Percentiles rank a stretch among this genome's conserved stretches.
Evolutionary conservation across 2,329 filamentous ascomycete genomes (phyloP).

Genomic region (Delphinella strobiligena): DNA sequence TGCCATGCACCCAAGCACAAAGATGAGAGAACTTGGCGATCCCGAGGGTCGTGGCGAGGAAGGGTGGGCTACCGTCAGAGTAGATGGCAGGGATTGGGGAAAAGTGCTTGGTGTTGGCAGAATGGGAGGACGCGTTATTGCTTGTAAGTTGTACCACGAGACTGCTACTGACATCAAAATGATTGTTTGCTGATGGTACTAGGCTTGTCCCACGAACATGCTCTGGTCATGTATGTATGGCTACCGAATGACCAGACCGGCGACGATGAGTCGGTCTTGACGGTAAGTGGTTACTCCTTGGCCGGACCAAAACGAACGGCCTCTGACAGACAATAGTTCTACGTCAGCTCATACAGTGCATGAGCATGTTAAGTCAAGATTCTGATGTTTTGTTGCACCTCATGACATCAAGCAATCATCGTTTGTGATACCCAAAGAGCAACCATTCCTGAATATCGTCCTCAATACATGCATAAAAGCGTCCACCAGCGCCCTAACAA

Average conservation of each 20-base stretch:
- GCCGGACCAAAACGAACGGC: not conserved
- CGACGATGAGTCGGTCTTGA: slow-evolving; percentile 62
- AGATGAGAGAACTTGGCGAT: slow-evolving; percentile 50
- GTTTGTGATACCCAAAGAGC: too few relatives aligned
- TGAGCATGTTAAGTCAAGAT: too few relatives aligned
- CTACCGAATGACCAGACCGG: slow-evolving; percentile 58
- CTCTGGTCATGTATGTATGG: slow-evolving; percentile 74
- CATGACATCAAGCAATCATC: too few relatives aligned
- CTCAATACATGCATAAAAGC: too few relatives aligned
- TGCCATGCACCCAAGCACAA: slow-evolving; percentile 69
- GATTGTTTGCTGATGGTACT: slow-evolving; percentile 10
- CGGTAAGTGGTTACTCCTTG: slow-evolving; percentile 38
- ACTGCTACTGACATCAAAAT: not conserved
- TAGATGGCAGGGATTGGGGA: slow-evolving; percentile 92
- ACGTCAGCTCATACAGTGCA: slow-evolving; percentile 44
- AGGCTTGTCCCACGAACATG: slow-evolving; percentile 66
- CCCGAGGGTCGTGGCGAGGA: slow-evolving; percentile 57
- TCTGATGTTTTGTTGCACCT: too few relatives aligned
- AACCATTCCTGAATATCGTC: too few relatives aligned
- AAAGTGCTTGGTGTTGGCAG: slow-evolving; percentile 85
- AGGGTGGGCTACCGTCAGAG: slow-evolving; percentile 77
- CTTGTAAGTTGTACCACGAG: too few relatives aligned
- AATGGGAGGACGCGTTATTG: slow-evolving; percentile 82
- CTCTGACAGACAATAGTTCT: slow-evolving; percentile 34
- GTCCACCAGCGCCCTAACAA: too few relatives aligned